Percentiles rank a stretch among this genome's conserved stretches.
Conservation (phyloP, 176 grass and related monocot genomes). For the Carex parvula region DNA sequence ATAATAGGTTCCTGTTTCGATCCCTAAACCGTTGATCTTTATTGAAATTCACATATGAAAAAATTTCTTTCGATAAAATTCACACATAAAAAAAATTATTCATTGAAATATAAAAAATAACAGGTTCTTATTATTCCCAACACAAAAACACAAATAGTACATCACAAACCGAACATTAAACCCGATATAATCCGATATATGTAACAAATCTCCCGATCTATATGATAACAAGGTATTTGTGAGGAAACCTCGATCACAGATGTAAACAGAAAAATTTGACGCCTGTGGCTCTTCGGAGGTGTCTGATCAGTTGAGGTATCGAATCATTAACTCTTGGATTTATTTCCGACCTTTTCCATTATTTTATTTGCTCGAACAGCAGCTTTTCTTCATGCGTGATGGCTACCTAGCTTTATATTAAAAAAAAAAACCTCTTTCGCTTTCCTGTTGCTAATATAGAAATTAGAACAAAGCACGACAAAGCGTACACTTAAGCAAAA, state of each 20-base stretch:
- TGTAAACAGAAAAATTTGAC: not conserved
- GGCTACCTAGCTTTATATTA: not conserved
- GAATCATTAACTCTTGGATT: slow-evolving; percentile 4
- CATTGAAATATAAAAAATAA: too few relatives aligned
- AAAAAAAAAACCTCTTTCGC: not conserved
- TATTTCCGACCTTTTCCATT: not conserved
- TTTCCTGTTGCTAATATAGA: not conserved
- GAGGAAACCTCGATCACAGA: not conserved
- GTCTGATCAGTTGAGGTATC: not conserved
- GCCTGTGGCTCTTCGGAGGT: not conserved
- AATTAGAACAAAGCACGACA: not conserved
- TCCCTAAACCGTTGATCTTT: too few relatives aligned
- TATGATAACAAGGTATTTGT: not conserved
- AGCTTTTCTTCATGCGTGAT: slow-evolving; percentile 13
- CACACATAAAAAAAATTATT: too few relatives aligned
- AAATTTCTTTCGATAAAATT: too few relatives aligned
- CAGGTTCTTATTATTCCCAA: too few relatives aligned
- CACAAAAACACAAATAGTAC: too few relatives aligned
- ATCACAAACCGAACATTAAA: too few relatives aligned
- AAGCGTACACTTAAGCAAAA: too few relatives aligned
- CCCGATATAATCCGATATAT: too few relatives aligned
- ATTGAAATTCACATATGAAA: too few relatives aligned
- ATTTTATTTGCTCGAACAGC: not conserved
- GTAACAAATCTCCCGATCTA: too few relatives aligned
- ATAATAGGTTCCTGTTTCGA: too few relatives aligned